phyloP scores from a whole-genome alignment of 2,329 filamentous ascomycete species.

The Neobulgaria alba region DNA sequence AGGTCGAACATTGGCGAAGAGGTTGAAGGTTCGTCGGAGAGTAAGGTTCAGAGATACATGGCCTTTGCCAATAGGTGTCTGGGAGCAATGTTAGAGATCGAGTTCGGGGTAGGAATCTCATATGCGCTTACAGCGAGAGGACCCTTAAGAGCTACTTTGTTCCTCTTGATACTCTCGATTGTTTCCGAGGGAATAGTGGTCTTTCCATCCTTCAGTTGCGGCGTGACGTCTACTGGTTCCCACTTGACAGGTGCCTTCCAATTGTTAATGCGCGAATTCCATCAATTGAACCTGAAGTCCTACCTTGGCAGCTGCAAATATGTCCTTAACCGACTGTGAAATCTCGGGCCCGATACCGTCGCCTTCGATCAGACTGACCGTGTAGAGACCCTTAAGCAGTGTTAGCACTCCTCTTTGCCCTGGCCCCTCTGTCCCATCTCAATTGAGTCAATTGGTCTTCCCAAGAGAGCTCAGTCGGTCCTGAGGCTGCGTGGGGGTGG shows the following conservation, averaged over 20 bases:
- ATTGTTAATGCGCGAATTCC: constrained; percentile 15
- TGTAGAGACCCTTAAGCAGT: constrained; percentile 71
- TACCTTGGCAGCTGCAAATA: constrained; percentile 92
- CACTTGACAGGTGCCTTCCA: constrained; percentile 79
- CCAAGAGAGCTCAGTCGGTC: constrained; percentile 10
- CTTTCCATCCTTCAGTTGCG: constrained; percentile 87
- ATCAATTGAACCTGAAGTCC: constrained; percentile 18
- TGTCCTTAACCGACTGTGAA: constrained; percentile 95
- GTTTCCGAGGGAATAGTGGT: constrained; percentile 89
- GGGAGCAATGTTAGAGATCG: constrained; percentile 1
- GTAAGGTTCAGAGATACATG: constrained; percentile 99
- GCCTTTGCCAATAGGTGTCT: constrained; percentile 96
- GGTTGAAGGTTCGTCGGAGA: constrained; percentile 97
- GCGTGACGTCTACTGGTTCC: constrained; percentile 95
- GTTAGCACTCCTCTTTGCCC: constrained; percentile 15
- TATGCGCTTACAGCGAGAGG: constrained; percentile 71
- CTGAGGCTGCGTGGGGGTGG: constrained; percentile 15
- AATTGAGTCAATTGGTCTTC: constrained; percentile 18
- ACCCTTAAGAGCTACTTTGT: constrained; percentile 97
- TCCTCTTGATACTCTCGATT: constrained; percentile 87
- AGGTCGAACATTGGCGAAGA: constrained; percentile 97
- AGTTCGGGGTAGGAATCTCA: no score
- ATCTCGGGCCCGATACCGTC: constrained; percentile 99
- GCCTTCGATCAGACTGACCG: constrained; percentile 95
- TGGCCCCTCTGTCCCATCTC: constrained; percentile 6